Evolutionary conservation across 306 rosid genomes (phyloP).

Genomic region (Oxytropis ochrocephala): DNA sequence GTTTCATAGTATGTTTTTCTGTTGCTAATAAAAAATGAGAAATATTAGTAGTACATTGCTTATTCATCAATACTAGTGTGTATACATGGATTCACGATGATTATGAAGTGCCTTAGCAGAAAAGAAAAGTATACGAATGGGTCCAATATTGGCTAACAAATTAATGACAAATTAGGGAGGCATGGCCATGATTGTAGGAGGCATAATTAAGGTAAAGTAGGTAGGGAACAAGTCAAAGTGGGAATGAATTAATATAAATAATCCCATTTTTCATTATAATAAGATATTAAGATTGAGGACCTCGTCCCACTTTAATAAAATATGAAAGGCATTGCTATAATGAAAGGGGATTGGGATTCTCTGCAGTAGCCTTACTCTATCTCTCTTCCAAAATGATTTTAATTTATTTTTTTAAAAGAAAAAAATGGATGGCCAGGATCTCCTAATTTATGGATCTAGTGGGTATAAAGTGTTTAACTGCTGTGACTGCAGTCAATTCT

Average conservation of each 20-base stretch:
- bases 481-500: too few species aligned
- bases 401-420: too few species aligned
- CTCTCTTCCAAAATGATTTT: too few species aligned
- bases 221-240: conserved; percentile 19
- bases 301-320: conserved; percentile 1
- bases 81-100: neutral
- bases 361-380: too few species aligned
- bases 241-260: neutral
- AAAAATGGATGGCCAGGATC: too few species aligned
- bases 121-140: conserved; percentile 5
- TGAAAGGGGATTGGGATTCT: too few species aligned
- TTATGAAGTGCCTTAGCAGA: neutral
- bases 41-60: too few species aligned
- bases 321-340: too few species aligned
- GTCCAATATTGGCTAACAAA: conserved; percentile 6
- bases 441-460: too few species aligned
- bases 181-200: conserved; percentile 32
- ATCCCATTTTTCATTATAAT: neutral
- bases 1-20: neutral
- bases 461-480: too few species aligned
- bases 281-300: neutral
- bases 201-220: conserved; percentile 4
- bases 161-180: neutral
- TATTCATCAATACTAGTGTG: neutral
- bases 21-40: too few species aligned